These are phyloP conservation scores for Lepidium africanum DNA, from an alignment of 345 rosid species.

Conservation along the genomic window DNA sequence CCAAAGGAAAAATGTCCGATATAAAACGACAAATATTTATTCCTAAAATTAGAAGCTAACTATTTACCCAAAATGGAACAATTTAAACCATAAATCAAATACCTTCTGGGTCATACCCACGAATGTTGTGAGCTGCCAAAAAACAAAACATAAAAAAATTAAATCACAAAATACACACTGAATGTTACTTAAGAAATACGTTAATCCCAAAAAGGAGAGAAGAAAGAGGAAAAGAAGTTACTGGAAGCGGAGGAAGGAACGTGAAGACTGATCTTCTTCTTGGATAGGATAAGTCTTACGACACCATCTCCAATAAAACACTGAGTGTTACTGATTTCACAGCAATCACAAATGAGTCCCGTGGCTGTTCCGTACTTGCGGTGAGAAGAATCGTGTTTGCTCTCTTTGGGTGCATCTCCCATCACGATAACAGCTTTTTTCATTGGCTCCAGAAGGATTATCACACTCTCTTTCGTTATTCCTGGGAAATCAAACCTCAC, in stretches of 20 bases:
- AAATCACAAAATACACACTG: no score
- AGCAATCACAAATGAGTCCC: constrained; percentile 3
- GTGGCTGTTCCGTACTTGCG: background rate
- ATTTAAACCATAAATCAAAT: background rate
- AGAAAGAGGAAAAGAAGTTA: background rate
- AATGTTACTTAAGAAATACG: no score
- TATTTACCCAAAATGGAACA: no score
- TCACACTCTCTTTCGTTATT: background rate
- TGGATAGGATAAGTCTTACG: background rate
- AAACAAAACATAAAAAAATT: background rate
- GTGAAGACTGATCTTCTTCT: background rate
- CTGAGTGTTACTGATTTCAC: background rate
- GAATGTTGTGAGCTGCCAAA: background rate
- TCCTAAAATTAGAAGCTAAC: no score
- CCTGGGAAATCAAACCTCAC: constrained; percentile 5
- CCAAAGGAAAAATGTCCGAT: background rate
- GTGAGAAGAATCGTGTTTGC: background rate
- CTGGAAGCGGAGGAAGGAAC: background rate
- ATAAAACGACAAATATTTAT: no score
- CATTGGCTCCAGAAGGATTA: background rate
- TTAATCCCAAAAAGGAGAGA: no score
- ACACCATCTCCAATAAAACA: background rate
- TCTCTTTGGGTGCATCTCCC: background rate
- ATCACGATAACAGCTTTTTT: background rate
- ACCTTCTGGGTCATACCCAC: constrained; percentile 14